Evolutionary conservation across 805 yeast genomes (phyloP), one percentile per base, ranked within the genome.

Genomic region (Lachancea mirantina): DNA sequence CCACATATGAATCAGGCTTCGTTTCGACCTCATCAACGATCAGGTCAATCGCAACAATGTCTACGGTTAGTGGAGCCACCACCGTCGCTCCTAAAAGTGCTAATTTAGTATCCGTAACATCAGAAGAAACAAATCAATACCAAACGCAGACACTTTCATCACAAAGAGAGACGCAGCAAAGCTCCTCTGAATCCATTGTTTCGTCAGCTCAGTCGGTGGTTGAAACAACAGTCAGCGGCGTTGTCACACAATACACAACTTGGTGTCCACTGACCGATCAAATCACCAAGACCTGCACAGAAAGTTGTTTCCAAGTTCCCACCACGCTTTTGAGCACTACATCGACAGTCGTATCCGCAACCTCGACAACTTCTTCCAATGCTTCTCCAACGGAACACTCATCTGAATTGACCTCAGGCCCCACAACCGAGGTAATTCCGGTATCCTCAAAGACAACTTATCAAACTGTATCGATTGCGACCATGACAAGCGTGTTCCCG

Each of bases 241-340:
- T 46, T 21, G 56, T 53, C 19, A 46, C 56, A 16, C 42, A 43
- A 23, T 47, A 48, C 42, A 49, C 52, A 19, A 50, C 56, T 18
- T 32, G 37, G 42, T 37, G 41, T 23, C 41, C 46, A 5, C 18
- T 26, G 19, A 11, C 36, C 31, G 27, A 8, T 28, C 32, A 5
- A 41, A 30, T n/a, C n/a, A n/a, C n/a, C n/a, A n/a, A n/a, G n/a
- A n/a, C n/a, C n/a, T n/a, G n/a, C n/a, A n/a, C n/a, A n/a, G n/a
- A n/a, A n/a, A n/a, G n/a, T n/a, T n/a, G n/a, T n/a, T n/a, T n/a
- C n/a, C n/a, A n/a, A n/a, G n/a, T n/a, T n/a, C n/a, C n/a, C n/a
- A n/a, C n/a, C n/a, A n/a, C n/a, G n/a, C n/a, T n/a, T n/a, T n/a
- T n/a, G n/a, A n/a, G n/a, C n/a, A n/a, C n/a, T n/a, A n/a, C n/a